Base-by-base conservation (phyloP, 2,329 filamentous ascomycete genomes). In the Geosmithia morbida region DNA sequence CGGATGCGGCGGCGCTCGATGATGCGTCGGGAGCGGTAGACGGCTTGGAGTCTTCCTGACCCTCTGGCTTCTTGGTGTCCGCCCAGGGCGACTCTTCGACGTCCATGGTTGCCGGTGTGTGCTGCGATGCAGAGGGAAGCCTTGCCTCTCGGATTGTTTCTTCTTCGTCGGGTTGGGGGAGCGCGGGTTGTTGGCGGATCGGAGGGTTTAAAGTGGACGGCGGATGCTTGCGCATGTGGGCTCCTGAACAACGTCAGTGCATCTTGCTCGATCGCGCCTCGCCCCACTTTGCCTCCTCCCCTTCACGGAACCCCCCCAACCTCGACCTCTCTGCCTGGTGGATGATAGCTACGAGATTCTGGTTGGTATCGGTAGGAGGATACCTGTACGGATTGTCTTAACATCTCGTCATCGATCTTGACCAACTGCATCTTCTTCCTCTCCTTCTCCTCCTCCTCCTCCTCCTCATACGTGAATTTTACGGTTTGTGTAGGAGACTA, bases 51-150 rank as follows among this genome's bases (percentile, higher is more conserved):
- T 65, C 60, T 50, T 54, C 52, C 45, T 65, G 56, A 46, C 22
- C 14, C 17, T 33, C 41, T 17, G 46, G 40, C n/a, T 41, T 22
- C 48, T 61, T 57, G 51, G 55, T 58, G 58, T 75, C 72, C 56
- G 71, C 72, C 72, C 72, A 75, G 17, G 72, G 72, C 47, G 71
- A 72, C 56, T 75, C 69, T 59, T 71, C 69, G 51, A 72, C 64
- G 54, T 73, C 70, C 70, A 73, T 73, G 49, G 53, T 50, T 55
- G 52, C 45, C 48, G 29, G 37, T 44, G 14, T 46, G 30, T 47
- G 26, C 10, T 26, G 29, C 29, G 29, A 11, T 7, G 11, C 29
- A 11, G 29, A 30, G 11, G 6, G 6, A 11, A 30, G 29, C 29
- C n/a, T n/a, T n/a, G n/a, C n/a, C n/a, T n/a, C n/a, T n/a, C n/a